phyloP scores from a whole-genome alignment of 345 rosid genomes.

The Lepidium sativum region DNA sequence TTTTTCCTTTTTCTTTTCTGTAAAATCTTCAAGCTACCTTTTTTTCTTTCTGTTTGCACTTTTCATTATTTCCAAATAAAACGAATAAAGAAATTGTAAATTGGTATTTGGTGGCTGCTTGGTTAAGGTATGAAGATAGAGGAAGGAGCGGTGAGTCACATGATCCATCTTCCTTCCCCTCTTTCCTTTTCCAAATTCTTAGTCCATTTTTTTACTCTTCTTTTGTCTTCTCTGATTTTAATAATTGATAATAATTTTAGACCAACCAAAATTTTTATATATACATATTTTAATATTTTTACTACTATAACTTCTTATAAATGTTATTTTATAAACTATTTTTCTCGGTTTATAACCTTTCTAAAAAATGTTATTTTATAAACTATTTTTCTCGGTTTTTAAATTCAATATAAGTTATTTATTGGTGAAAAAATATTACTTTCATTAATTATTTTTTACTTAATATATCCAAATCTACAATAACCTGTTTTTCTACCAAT shows the following conservation, averaged over 20 bases:
- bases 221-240: no score
- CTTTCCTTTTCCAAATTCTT: conserved; percentile 18
- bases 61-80: neutral
- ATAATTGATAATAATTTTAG: no score
- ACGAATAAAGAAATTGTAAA: neutral
- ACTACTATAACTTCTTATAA: no score
- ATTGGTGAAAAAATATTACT: no score
- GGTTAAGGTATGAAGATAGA: neutral
- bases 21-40: neutral
- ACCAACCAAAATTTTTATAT: no score
- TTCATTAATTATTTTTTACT: no score
- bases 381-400: no score
- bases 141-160: conserved; percentile 16
- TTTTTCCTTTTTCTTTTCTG: neutral
- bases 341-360: no score
- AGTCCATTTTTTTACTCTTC: conserved; percentile 6
- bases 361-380: no score
- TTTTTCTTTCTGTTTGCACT: neutral
- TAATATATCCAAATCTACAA: neutral
- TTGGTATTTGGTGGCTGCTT: conserved; percentile 14
- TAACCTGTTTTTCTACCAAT: neutral
- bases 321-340: no score
- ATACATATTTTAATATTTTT: no score
- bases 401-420: no score
- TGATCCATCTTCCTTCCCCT: conserved; percentile 12